These are phyloP conservation scores for Boletus fagicola DNA, from an alignment of 768 basidiomycete genomes.

Conservation along the genomic window DNA sequence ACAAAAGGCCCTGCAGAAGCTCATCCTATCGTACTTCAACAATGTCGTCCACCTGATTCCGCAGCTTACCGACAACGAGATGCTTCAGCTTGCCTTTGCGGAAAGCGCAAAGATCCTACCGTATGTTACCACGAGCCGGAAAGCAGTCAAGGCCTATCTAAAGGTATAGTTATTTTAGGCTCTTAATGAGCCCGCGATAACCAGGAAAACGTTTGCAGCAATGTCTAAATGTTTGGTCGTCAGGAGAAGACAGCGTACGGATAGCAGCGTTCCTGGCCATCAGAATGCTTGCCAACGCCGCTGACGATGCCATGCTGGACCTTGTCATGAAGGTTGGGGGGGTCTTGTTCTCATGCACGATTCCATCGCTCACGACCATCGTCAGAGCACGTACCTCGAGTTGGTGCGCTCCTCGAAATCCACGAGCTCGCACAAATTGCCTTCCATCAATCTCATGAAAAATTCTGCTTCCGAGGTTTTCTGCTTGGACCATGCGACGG, in stretches of 20 bases:
- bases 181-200: not conserved
- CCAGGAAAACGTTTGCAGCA: slow-evolving; percentile 42
- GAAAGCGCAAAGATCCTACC: slow-evolving; percentile 91
- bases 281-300: slow-evolving; percentile 70
- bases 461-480: slow-evolving; percentile 94
- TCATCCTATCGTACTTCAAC: slow-evolving; percentile 86
- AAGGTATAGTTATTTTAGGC: slow-evolving; percentile 55
- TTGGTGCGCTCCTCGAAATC: slow-evolving; percentile 82
- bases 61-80: slow-evolving; percentile 67
- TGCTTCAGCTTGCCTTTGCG: slow-evolving; percentile 65
- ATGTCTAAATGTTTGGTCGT: slow-evolving; percentile 83
- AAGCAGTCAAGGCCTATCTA: slow-evolving; percentile 80
- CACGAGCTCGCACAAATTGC: slow-evolving; percentile 83
- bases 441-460: slow-evolving; percentile 95
- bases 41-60: slow-evolving; percentile 78
- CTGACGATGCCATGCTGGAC: slow-evolving; percentile 80
- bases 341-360: not conserved
- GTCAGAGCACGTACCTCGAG: slow-evolving; percentile 85
- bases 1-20: slow-evolving; percentile 80
- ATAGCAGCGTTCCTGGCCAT: slow-evolving; percentile 86
- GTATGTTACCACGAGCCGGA: slow-evolving; percentile 81
- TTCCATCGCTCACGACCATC: not conserved
- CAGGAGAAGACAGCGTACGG: slow-evolving; percentile 73
- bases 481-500: slow-evolving; percentile 64
- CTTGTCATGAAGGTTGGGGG: slow-evolving; percentile 73